Evolutionary conservation across 2,329 filamentous ascomycete species (phyloP).

Genomic region (Aspergillus tanneri): DNA sequence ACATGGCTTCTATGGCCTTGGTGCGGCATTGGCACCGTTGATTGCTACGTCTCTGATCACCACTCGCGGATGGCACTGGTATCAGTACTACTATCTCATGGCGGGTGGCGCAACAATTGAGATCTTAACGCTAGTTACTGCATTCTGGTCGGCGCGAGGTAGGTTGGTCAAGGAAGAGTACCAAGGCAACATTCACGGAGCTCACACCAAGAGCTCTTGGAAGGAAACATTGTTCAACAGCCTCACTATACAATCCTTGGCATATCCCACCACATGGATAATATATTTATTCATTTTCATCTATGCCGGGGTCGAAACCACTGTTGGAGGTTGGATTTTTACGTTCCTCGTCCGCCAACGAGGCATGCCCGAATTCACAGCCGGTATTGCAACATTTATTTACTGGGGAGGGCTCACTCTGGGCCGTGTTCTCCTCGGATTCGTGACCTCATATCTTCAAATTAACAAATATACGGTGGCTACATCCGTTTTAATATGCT

Average conservation of each 20-base stretch:
- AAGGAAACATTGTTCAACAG: too few relatives aligned
- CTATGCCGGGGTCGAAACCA: conserved; percentile 69
- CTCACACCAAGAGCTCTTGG: neutral
- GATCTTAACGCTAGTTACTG: conserved; percentile 46
- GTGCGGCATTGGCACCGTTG: conserved; percentile 66
- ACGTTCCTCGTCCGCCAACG: conserved; percentile 73
- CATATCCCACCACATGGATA: conserved; percentile 60
- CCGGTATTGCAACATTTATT: conserved; percentile 68
- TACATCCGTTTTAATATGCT: conserved; percentile 60
- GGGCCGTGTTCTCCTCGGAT: conserved; percentile 68
- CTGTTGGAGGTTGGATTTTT: conserved; percentile 71
- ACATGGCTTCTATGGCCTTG: conserved; percentile 69
- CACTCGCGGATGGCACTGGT: conserved; percentile 63
- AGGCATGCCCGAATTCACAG: conserved; percentile 61
- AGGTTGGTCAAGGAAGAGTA: neutral
- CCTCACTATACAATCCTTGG: conserved; percentile 26
- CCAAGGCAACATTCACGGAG: neutral
- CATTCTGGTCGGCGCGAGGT: conserved; percentile 20
- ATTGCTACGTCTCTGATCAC: conserved; percentile 72
- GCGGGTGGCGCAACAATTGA: conserved; percentile 53
- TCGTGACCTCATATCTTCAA: conserved; percentile 68
- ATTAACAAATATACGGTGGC: conserved; percentile 62
- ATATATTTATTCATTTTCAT: conserved; percentile 66
- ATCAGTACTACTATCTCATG: conserved; percentile 74
- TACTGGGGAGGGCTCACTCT: conserved; percentile 80